A percentile compares a stretch with the other conserved stretches of the same genome.
Evolutionary conservation across 2,329 filamentous ascomycete species (phyloP).

Genomic region (Pestalotiopsis sp.): DNA sequence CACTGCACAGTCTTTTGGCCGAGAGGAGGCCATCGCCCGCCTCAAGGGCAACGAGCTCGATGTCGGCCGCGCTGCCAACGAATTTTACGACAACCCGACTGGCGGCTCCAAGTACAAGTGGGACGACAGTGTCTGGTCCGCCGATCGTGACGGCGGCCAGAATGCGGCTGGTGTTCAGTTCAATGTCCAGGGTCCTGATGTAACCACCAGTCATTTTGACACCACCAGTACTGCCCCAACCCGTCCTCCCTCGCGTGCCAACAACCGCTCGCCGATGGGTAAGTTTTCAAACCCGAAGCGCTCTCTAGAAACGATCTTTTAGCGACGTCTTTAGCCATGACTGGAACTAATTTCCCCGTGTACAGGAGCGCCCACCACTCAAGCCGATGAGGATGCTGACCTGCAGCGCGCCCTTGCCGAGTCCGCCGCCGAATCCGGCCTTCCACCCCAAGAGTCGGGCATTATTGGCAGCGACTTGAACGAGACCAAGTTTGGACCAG

Average conservation of each 20-base stretch:
- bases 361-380: slow-evolving; percentile 39
- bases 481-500: slow-evolving; percentile 60
- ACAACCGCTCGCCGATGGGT: slow-evolving; percentile 58
- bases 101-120: slow-evolving; percentile 49
- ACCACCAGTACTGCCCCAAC: slow-evolving; percentile 52
- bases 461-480: slow-evolving; percentile 42
- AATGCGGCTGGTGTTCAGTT: slow-evolving; percentile 53
- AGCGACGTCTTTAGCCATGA: slow-evolving; percentile 13
- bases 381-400: slow-evolving; percentile 55
- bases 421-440: slow-evolving; percentile 55
- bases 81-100: slow-evolving; percentile 53
- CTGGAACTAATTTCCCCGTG: slow-evolving; percentile 27
- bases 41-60: slow-evolving; percentile 47
- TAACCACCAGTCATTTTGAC: slow-evolving; percentile 38
- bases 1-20: background rate
- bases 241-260: slow-evolving; percentile 63
- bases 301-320: slow-evolving; percentile 42
- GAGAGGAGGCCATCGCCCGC: slow-evolving; percentile 7
- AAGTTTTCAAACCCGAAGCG: slow-evolving; percentile 52
- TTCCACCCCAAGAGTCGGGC: slow-evolving; percentile 54
- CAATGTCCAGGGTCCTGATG: slow-evolving; percentile 56
- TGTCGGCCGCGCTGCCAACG: slow-evolving; percentile 49
- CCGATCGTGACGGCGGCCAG: slow-evolving; percentile 53
- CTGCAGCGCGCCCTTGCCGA: slow-evolving; percentile 58
- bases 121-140: slow-evolving; percentile 57